A percentile compares a stretch with the other conserved stretches of the same genome.
Conservation (phyloP, 108 stramenopile genomes). For the Conticribra weissflogii region DNA sequence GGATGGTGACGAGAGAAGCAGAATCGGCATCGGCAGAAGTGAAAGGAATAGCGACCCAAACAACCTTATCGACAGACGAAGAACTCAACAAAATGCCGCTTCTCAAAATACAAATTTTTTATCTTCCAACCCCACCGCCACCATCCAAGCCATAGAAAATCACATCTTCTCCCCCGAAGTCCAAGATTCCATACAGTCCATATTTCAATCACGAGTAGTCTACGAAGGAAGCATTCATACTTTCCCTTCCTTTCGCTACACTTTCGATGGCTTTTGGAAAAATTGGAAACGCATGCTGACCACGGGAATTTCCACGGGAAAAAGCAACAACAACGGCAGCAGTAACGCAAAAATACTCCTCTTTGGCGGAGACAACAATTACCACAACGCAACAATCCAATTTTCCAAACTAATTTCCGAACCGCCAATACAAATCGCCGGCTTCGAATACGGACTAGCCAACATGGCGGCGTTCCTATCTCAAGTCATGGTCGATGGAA, state of each 20-base stretch:
- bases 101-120: conserved; percentile 37
- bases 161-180: conserved; percentile 30
- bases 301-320: conserved; percentile 10
- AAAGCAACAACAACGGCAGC: neutral
- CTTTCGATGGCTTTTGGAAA: conserved; percentile 36
- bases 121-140: conserved; percentile 19
- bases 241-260: conserved; percentile 25
- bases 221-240: conserved; percentile 7
- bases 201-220: conserved; percentile 33
- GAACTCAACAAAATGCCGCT: too few relatives aligned
- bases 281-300: conserved; percentile 34
- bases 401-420: conserved; percentile 2
- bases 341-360: conserved; percentile 8
- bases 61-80: too few relatives aligned
- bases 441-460: conserved; percentile 46
- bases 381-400: conserved; percentile 6
- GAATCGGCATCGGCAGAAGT: too few relatives aligned
- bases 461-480: conserved; percentile 52
- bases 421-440: conserved; percentile 6
- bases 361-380: conserved; percentile 21
- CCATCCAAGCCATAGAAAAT: conserved; percentile 25
- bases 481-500: conserved; percentile 55
- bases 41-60: too few relatives aligned
- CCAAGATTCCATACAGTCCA: conserved; percentile 9
- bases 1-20: too few relatives aligned